Evolutionary conservation across 352 stramenopile genomes (phyloP), one percentile per base, ranked within the genome.

Genomic region (Detonula confervacea): DNA sequence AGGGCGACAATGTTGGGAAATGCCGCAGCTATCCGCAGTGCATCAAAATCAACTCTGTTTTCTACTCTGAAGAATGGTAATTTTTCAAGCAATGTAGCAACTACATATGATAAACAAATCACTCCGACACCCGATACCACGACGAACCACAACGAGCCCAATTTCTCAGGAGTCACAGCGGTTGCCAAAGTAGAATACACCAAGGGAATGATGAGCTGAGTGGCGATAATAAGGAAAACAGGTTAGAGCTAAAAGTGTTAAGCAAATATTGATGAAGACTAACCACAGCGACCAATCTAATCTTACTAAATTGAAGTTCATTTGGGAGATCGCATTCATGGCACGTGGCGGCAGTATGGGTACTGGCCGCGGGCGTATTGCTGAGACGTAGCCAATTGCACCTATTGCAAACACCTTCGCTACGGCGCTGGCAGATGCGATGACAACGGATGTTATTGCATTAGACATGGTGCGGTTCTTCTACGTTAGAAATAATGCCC

Each of bases 1-100:
- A 92, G 57, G 9, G 84, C 77, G 0, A 92, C 71, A 73, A 92
- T 90, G 33, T 92, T 92, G 5, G 87, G 84, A 75, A 90, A 92
- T 25, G 83, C 81, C n/a, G 75, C 69, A 16, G 84, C 70, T 60
- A 92, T 80, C 52, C 79, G 56, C 18, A 92, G 54, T 20, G 87
- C 81, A 66, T 84, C 62, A 66, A 92, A 91, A 70, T 91, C 81
- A 11, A 63, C 66, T 62, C 61, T 59, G 35, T 89, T 80, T 9
- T 81, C 33, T 9, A 89, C 73, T 56, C 30, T 59, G 56, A 87
- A 79, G 6, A 83, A 72, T 9, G 77, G 77, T 5, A 84, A 22
- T 39, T 72, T 68, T 30, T 71, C 67, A 11, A 88, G 37, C 7
- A 90, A 7, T 0, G 84, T 86, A 42, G 84, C 81, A 29, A 83